These are phyloP conservation scores for Podospora pseudopauciseta DNA, from an alignment of 495 filamentous ascomycete species.

Conservation along the genomic window DNA sequence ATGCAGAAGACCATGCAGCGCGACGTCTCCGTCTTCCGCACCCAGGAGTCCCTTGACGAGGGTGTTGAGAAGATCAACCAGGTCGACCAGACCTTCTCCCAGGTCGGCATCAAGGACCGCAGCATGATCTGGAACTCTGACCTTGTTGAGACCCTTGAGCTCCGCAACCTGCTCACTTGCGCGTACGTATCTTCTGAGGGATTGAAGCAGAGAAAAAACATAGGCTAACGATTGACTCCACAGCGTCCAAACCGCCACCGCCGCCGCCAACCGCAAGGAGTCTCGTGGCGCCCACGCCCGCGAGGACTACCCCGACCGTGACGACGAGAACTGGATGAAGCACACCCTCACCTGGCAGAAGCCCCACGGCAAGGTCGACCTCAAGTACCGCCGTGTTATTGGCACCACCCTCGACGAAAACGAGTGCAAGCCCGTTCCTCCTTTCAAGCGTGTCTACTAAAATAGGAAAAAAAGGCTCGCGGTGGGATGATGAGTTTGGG, in stretches of 20 bases:
- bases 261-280: conserved; percentile 87
- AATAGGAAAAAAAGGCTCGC: not conserved
- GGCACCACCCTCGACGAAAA: conserved; percentile 77
- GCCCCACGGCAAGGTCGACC: conserved; percentile 72
- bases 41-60: conserved; percentile 80
- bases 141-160: conserved; percentile 89
- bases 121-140: conserved; percentile 99
- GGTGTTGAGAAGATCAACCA: conserved; percentile 76
- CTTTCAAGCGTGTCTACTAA: conserved; percentile 84
- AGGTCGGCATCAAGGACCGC: conserved; percentile 92
- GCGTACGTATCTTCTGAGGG: conserved; percentile 57
- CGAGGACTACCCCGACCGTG: conserved; percentile 90
- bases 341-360: conserved; percentile 91
- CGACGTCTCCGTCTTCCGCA: conserved; percentile 95
- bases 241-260: conserved; percentile 76
- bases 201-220: not conserved
- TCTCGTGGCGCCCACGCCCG: conserved; percentile 91
- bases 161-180: conserved; percentile 91
- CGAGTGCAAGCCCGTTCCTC: conserved; percentile 84
- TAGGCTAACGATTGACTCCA: conserved; percentile 4
- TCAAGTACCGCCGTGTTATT: conserved; percentile 75
- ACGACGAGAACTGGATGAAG: conserved; percentile 98
- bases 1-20: conserved; percentile 99
- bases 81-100: conserved; percentile 72
- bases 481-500: not conserved